A percentile compares a stretch with the other conserved stretches of the same genome.
Evolutionary conservation across 169 alveolate species (phyloP).

Genomic region (Cryptosporidium sp.): DNA sequence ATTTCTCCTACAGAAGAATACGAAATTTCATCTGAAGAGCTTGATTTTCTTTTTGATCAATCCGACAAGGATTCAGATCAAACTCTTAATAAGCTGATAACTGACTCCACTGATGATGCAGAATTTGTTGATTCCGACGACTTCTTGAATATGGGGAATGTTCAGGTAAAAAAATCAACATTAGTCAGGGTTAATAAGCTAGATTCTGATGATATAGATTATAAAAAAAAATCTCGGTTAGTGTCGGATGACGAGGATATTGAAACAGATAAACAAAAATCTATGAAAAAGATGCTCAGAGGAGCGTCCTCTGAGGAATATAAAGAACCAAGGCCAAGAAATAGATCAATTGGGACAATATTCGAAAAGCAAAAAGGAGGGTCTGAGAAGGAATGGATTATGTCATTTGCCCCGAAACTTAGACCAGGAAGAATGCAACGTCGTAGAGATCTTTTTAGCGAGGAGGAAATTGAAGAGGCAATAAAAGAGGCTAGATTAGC

Average conservation of each 20-base stretch:
- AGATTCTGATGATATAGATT: neutral
- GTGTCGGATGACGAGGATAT: too few relatives aligned
- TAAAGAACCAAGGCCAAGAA: neutral
- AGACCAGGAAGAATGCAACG: constrained; percentile 67
- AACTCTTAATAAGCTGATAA: neutral
- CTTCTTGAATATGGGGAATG: neutral
- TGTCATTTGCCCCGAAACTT: constrained; percentile 69
- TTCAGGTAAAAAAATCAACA: neutral
- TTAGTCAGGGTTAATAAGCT: neutral
- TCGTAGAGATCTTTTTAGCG: constrained; percentile 47
- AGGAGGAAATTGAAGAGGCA: constrained; percentile 45
- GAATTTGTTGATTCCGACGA: neutral
- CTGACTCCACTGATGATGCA: neutral
- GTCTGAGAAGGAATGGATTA: constrained; percentile 60
- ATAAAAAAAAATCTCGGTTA: too few relatives aligned
- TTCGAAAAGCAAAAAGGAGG: neutral
- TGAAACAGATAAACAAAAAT: neutral
- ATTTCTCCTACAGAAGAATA: neutral
- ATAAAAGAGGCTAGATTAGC: constrained; percentile 22
- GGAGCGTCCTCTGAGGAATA: neutral
- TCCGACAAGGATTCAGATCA: neutral
- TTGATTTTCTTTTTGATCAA: neutral
- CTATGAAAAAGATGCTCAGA: constrained; percentile 2
- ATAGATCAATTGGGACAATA: constrained; percentile 9
- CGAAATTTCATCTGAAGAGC: constrained; percentile 5